Evolutionary conservation across 108 stramenopile genomes (phyloP), one percentile per base, ranked within the genome.

Genomic region (Skeletonema potamos): DNA sequence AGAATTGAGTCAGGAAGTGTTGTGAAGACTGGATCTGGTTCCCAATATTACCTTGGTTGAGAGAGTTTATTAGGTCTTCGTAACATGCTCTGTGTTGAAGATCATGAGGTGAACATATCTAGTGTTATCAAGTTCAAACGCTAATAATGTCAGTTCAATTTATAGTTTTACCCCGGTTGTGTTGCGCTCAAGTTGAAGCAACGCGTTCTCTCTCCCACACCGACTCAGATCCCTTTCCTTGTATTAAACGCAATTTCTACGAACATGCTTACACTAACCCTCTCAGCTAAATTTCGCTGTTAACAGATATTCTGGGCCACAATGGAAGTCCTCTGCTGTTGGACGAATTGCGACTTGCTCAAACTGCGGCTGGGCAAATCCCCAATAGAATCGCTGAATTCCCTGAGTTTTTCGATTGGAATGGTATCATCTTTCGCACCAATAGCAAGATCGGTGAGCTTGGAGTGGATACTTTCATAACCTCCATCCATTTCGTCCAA

Each of bases 11-110:
- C 75, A n/a, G 83, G 86, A 10, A 76, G 79, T 59, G 83, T 86
- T 1, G 90, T 94, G 7, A 76, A 76, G 54, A 94, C 93, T 39
- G 90, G 89, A 24, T 82, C 81, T 68, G 93, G 93, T 11, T 88
- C 87, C 1, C 69, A 56, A 41, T 94, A 94, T 67, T 91, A 82
- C 66, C 79, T 94, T 36, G 73, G 29, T 26, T 84, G 62, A 68
- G 17, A 46, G 34, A 41, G 13, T 41, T 11, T 2, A 41, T 10
- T 41, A 32, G 30, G 39, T 41, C 13, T 41, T 6, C 13, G 39
- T 41, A 41, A 11, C 39, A 41, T 41, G 39, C 39, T 10, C 39
- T 10, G 6, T 6, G 6, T 41, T 41, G 10, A 13, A 41, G 39
- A 41, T 41, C 7, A 41, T 10, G 39, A 41, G 39, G 39, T 41